Base-by-base conservation (phyloP, 495 filamentous ascomycete species). In the Venustampulla echinocandica region DNA sequence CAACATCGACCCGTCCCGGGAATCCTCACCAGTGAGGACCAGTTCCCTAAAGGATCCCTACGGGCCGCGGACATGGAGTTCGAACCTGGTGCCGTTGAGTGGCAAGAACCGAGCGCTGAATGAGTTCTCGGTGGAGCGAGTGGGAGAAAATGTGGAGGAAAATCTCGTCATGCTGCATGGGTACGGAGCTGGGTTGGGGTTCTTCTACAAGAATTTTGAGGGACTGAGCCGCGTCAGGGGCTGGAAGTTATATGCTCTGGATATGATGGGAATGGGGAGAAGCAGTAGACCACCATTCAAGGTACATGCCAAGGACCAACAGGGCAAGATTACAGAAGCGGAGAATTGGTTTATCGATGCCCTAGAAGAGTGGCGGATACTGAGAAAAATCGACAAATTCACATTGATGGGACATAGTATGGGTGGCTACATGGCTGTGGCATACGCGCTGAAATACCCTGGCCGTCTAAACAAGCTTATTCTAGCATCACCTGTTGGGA, bases 121-220 rank as follows among this genome's bases (percentile, higher is more conserved):
- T 56, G 92, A 98, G 59, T 90, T 96, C 65, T 84, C 82, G 6
- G 79, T 98, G 1, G 89, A 95, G 61, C 75, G 92, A 41, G 64
- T 85, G 2, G 84, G 77, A 19, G 92, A 97, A 50, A 64, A 76
- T 23, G 73, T 77, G 4, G 80, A 84, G 10, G 65, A 80, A 51
- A 89, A 90, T 46, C 70, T 98, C n/a, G 90, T 98, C 17, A 95
- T 98, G 82, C 70, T 98, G 10, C 92, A 98, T 60, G 92, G 92
- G 28, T 97, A 97, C 63, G 93, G 93, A 30, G 92, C 92, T 1
- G 92, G 92, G 0, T 68, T 98, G 2, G 92, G 87, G 3, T 97
- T 97, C 61, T 98, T 95, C 69, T 98, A 97, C 69, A 87, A 89
- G 63, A 97, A 97, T 58, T 97, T 94, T 46, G 92, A 97, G 59